Percentiles rank a stretch among this genome's conserved stretches.
Conservation (phyloP, 768 basidiomycete genomes). For the Kwoniella shandongensis region DNA sequence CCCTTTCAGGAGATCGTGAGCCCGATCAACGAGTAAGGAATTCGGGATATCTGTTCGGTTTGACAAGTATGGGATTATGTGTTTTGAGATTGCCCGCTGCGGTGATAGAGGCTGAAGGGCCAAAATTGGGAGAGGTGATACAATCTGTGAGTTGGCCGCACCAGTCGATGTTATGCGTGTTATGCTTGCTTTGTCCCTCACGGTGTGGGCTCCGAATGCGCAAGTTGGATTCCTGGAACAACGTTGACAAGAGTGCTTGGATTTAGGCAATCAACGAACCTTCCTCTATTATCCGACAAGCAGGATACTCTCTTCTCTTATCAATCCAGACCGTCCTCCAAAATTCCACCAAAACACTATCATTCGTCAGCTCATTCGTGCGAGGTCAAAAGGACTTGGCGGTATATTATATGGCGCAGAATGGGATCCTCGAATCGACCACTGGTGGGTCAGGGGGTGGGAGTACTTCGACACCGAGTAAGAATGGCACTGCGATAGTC, state of each 20-base stretch:
- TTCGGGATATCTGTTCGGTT: constrained; percentile 35
- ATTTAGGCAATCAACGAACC: constrained; percentile 25
- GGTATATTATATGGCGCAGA: constrained; percentile 43
- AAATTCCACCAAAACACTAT: constrained; percentile 25
- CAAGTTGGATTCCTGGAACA: neutral
- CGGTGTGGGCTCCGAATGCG: neutral
- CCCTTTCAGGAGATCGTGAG: neutral
- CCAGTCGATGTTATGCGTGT: neutral
- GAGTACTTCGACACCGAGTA: neutral
- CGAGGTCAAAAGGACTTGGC: constrained; percentile 34
- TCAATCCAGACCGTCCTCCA: constrained; percentile 35
- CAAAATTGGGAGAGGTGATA: constrained; percentile 24
- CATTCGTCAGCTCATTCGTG: constrained; percentile 25
- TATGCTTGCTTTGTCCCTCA: too few relatives aligned
- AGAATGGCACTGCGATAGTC: neutral
- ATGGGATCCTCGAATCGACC: constrained; percentile 31
- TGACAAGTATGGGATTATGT: constrained; percentile 41
- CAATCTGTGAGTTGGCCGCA: constrained; percentile 43
- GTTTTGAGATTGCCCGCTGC: constrained; percentile 33
- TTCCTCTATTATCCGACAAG: constrained; percentile 33
- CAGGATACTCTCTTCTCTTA: constrained; percentile 36
- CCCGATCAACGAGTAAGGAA: constrained; percentile 13
- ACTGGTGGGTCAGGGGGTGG: too few relatives aligned
- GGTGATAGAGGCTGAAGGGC: constrained; percentile 35
- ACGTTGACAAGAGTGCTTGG: neutral